phyloP scores from a whole-genome alignment of 2,329 filamentous ascomycete genomes.

The Neonectria hederae region DNA sequence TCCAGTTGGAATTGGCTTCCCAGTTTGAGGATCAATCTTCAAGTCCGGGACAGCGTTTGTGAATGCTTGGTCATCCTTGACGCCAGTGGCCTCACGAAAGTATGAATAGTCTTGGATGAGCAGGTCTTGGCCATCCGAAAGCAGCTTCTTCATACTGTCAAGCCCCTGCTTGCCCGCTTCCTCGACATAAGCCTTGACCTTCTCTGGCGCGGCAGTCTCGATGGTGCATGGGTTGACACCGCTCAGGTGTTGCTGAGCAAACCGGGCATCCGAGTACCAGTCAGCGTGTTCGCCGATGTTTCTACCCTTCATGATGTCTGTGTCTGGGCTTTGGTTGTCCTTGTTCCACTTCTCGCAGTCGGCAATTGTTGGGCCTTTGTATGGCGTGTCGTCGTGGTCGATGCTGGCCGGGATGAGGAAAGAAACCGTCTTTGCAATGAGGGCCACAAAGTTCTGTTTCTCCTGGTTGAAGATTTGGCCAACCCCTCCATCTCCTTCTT shows the following conservation, averaged over 20 bases:
- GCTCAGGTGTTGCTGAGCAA: slow-evolving; percentile 26
- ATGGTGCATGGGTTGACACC: slow-evolving; percentile 29
- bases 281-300: slow-evolving; percentile 26
- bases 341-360: slow-evolving; percentile 22
- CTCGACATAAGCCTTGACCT: slow-evolving; percentile 16
- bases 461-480: slow-evolving; percentile 21
- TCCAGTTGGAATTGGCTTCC: not conserved
- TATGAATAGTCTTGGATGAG: slow-evolving; percentile 32
- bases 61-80: slow-evolving; percentile 20
- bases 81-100: slow-evolving; percentile 25
- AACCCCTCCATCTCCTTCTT: not conserved
- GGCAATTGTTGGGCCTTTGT: slow-evolving; percentile 11
- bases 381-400: not conserved
- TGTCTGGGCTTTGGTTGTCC: not conserved
- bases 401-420: slow-evolving; percentile 20
- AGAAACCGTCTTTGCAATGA: slow-evolving; percentile 5
- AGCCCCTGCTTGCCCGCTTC: slow-evolving; percentile 29
- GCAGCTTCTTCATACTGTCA: slow-evolving; percentile 16
- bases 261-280: slow-evolving; percentile 32
- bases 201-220: not conserved
- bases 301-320: slow-evolving; percentile 27
- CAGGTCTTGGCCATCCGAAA: slow-evolving; percentile 19
- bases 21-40: too few relatives aligned
- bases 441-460: not conserved
- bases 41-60: slow-evolving; percentile 1